Evolutionary conservation across 2,329 filamentous ascomycete genomes (phyloP).

Genomic region (Talaromyces sp.): DNA sequence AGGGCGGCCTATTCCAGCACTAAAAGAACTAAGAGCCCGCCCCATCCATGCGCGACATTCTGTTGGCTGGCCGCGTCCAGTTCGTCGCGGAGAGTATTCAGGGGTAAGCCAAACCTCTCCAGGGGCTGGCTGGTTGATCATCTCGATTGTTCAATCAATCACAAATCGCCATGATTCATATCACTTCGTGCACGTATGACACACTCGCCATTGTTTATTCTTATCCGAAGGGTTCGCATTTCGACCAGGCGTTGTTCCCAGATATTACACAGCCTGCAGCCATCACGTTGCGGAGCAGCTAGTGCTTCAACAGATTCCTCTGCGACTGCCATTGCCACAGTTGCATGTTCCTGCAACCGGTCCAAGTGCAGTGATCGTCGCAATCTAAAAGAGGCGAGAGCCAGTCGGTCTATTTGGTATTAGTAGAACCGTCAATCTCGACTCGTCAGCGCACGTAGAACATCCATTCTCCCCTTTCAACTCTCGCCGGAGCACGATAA

Average conservation of each 20-base stretch:
- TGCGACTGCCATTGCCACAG: conserved; percentile 12
- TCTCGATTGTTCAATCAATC: conserved; percentile 1
- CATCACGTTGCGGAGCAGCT: conserved; percentile 3
- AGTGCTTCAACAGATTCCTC: neutral
- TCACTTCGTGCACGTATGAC: neutral
- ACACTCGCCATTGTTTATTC: neutral
- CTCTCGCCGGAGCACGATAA: conserved; percentile 2
- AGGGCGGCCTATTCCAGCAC: conserved; percentile 1
- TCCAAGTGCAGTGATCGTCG: conserved; percentile 14
- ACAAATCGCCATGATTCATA: neutral
- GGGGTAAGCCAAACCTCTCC: conserved; percentile 11
- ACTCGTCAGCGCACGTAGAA: neutral
- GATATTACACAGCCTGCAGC: neutral
- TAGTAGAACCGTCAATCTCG: conserved; percentile 7
- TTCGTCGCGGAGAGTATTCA: conserved; percentile 14
- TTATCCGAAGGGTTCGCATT: neutral
- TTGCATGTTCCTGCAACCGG: neutral
- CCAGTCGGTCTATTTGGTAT: conserved; percentile 5
- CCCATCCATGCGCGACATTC: conserved; percentile 11
- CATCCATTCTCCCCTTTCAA: neutral
- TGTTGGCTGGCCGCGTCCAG: conserved; percentile 6
- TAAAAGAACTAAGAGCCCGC: conserved; percentile 3
- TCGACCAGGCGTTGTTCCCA: neutral
- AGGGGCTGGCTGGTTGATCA: conserved; percentile 12
- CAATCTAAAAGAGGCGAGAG: conserved; percentile 9